Percentiles rank a stretch among this genome's conserved stretches.
Conservation (phyloP, 2,329 filamentous ascomycete species). For the Pestalotiopsis sp. region DNA sequence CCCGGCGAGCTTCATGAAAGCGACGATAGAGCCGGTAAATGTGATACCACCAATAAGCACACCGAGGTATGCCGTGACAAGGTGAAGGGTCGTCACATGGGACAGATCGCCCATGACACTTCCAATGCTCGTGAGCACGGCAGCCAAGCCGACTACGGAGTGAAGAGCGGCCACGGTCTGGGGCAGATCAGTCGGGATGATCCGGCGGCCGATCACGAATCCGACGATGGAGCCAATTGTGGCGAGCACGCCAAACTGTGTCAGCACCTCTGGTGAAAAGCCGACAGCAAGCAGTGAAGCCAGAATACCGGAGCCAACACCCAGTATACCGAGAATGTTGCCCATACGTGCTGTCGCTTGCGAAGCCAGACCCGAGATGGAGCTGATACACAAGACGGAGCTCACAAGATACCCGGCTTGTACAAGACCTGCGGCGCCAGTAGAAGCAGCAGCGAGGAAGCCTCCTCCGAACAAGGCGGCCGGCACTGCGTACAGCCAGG, state of each 20-base stretch:
- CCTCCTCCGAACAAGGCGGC: conserved; percentile 79
- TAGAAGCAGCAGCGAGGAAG: conserved; percentile 77
- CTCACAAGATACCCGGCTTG: conserved; percentile 88
- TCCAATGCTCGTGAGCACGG: conserved; percentile 85
- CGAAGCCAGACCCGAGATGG: conserved; percentile 79
- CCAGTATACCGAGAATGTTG: conserved; percentile 84
- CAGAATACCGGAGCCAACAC: conserved; percentile 80
- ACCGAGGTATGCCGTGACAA: conserved; percentile 84
- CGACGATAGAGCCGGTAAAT: conserved; percentile 88
- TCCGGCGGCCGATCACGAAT: conserved; percentile 79
- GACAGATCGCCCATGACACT: conserved; percentile 77
- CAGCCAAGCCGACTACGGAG: conserved; percentile 86
- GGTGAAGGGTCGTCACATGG: conserved; percentile 75
- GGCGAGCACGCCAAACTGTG: conserved; percentile 79
- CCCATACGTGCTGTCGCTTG: conserved; percentile 83
- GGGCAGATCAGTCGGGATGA: conserved; percentile 84
- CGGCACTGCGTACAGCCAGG: conserved; percentile 83
- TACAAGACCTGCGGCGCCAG: conserved; percentile 81
- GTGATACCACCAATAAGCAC: conserved; percentile 87
- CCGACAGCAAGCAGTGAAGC: conserved; percentile 82
- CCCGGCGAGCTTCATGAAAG: conserved; percentile 84
- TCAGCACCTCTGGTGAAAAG: conserved; percentile 76
- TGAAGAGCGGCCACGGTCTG: conserved; percentile 89
- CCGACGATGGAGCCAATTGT: conserved; percentile 69
- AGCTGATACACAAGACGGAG: conserved; percentile 83